A percentile compares a stretch with the other conserved stretches of the same genome.
phyloP scores from a whole-genome alignment of 169 alveolate species.

The Plasmodium gaboni region DNA sequence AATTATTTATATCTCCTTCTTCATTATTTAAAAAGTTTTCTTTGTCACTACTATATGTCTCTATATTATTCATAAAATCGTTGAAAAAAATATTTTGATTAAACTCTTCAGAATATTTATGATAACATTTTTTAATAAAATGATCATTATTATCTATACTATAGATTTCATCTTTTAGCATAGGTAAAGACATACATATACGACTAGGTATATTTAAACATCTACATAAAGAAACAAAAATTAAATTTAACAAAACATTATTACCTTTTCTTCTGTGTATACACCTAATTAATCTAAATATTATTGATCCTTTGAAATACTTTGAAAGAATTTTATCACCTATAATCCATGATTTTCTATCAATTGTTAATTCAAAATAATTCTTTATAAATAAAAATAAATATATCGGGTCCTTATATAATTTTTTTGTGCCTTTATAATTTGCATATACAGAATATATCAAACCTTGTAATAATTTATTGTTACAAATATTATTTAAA shows the following conservation, averaged over 20 bases:
- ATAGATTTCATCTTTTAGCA: constrained; percentile 6
- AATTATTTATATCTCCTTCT: no score
- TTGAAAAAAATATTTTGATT: constrained; percentile 41
- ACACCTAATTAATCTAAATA: constrained; percentile 49
- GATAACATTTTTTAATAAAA: constrained; percentile 17
- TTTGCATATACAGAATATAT: constrained; percentile 67
- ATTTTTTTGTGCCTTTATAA: constrained; percentile 22
- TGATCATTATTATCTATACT: constrained; percentile 10
- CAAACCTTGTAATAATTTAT: constrained; percentile 41
- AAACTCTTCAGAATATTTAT: constrained; percentile 22
- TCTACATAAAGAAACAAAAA: constrained; percentile 56
- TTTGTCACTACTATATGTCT: not conserved
- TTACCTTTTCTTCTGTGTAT: constrained; percentile 47
- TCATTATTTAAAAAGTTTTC: not conserved
- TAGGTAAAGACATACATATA: constrained; percentile 54
- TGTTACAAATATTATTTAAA: constrained; percentile 41
- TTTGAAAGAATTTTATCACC: constrained; percentile 24
- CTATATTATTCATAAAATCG: constrained; percentile 4
- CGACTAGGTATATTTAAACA: constrained; percentile 70
- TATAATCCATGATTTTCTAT: constrained; percentile 36
- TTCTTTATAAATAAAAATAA: constrained; percentile 51
- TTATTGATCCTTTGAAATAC: constrained; percentile 24
- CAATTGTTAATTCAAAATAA: constrained; percentile 8
- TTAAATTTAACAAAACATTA: constrained; percentile 32
- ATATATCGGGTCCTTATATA: constrained; percentile 64